A percentile compares a stretch with the other conserved stretches of the same genome.
Conservation (phyloP, 768 basidiomycete genomes). For the Podaxis sp. region DNA sequence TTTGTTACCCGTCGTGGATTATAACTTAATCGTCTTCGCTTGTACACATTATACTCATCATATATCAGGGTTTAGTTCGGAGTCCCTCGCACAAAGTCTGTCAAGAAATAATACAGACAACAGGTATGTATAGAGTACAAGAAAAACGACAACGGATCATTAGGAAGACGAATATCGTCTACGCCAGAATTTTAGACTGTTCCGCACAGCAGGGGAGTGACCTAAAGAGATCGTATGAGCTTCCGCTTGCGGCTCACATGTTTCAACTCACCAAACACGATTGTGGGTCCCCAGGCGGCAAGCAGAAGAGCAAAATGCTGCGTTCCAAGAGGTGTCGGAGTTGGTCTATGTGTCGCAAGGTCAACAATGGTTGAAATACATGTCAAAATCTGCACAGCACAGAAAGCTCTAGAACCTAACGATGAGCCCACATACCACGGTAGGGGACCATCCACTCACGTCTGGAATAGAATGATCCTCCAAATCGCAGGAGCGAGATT, state of each 20-base stretch:
- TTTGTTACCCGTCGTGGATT: conserved; percentile 55
- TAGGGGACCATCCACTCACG: conserved; percentile 33
- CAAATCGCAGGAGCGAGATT: conserved; percentile 45
- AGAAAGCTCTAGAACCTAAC: conserved; percentile 35
- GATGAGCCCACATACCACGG: conserved; percentile 1
- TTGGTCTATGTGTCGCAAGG: conserved; percentile 32
- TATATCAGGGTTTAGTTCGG: background rate
- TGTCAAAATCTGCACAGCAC: conserved; percentile 45
- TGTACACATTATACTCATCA: conserved; percentile 6
- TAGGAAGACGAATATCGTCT: background rate
- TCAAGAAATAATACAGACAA: background rate
- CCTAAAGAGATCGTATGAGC: conserved; percentile 22
- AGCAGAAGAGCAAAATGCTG: conserved; percentile 64
- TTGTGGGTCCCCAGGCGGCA: conserved; percentile 56
- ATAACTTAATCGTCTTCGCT: conserved; percentile 16
- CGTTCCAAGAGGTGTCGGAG: conserved; percentile 58
- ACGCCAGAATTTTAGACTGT: conserved; percentile 37
- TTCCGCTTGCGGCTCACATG: background rate
- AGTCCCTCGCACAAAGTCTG: background rate
- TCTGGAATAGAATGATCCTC: conserved; percentile 56
- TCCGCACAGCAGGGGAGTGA: conserved; percentile 37
- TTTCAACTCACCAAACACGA: conserved; percentile 49
- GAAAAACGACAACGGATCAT: background rate
- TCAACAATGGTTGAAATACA: conserved; percentile 54
- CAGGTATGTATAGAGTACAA: background rate